Evolutionary conservation across 306 rosid species (phyloP), one percentile per base, ranked within the genome.

Genomic region (Sicyos edulis): DNA sequence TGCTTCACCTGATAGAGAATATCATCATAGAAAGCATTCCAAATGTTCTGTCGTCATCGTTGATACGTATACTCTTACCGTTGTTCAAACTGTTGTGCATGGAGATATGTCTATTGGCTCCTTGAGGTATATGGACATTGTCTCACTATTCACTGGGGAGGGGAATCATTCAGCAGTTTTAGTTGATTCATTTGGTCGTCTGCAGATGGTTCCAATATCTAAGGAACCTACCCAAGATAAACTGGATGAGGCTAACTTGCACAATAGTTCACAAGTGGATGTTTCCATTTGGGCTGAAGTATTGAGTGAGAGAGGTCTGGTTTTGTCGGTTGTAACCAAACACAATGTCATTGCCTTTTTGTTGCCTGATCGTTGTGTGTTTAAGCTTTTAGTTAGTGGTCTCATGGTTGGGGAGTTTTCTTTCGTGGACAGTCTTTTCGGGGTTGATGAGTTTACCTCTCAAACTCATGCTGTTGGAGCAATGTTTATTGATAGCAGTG

Each of bases 61-160:
- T 19, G 99, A 93, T 74, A 83, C 97, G 0, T 87, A 82, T 78
- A 85, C 88, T 20, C 96, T 91, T 75, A 73, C 84, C 50, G 83
- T 93, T 82, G 92, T 85, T 4, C 95, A 89, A 54, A 93, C 89
- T 16, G 81, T 86, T 74, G 83, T 87, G 85, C 97, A 87, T 80
- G 99, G 96, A 74, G 87, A 74, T 78, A 76, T 93, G 74, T 87
- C 89, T n/a, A 82, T 91, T 45, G 92, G 85, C 65, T 82, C 92
- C 0, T 73, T 91, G 82, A 87, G 64, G 86, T 91, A 86, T 85
- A 87, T 91, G 97, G 86, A 75, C 20, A 70, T 91, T 4, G 92
- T 91, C 37, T 87, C 86, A 52, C 71, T 77, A n/a, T 75, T 74
- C 54, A 79, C 76, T 68, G 88, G 77, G 42, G 82, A 80, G 64